These are phyloP conservation scores for Pythium scleroteichum DNA, from an alignment of 352 stramenopile species.

Conservation along the genomic window DNA sequence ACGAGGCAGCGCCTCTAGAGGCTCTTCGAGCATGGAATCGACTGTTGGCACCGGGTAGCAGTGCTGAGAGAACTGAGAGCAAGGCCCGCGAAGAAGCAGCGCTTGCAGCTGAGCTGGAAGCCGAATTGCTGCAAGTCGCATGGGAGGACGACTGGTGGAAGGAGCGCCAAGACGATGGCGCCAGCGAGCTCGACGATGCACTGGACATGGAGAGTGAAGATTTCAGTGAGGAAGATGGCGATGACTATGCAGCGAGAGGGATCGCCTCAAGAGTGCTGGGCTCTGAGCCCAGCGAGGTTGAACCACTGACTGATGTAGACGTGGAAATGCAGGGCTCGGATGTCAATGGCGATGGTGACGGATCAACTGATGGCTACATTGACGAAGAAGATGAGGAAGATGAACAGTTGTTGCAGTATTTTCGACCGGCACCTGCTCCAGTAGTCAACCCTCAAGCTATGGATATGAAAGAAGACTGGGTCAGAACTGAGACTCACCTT, in stretches of 20 bases:
- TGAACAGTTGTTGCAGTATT: conserved; percentile 50
- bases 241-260: conserved; percentile 13
- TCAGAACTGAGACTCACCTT: no score
- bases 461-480: conserved; percentile 8
- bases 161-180: conserved; percentile 31
- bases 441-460: not conserved
- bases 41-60: conserved; percentile 20
- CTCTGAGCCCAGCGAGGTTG: not conserved
- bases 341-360: conserved; percentile 7
- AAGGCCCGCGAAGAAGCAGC: conserved; percentile 27
- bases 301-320: conserved; percentile 9
- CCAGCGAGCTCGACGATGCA: conserved; percentile 16
- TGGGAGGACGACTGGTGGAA: conserved; percentile 72
- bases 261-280: conserved; percentile 11
- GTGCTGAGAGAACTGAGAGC: conserved; percentile 20
- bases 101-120: conserved; percentile 37
- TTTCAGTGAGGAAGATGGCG: conserved; percentile 27
- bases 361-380: conserved; percentile 1
- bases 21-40: conserved; percentile 25
- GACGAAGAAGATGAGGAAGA: conserved; percentile 22
- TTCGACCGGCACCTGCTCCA: conserved; percentile 18
- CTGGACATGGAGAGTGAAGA: conserved; percentile 46
- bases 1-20: conserved; percentile 20
- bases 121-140: conserved; percentile 63
- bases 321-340: conserved; percentile 20